phyloP scores from a whole-genome alignment of 179 eudicot species.

The Spinacia oleracea region DNA sequence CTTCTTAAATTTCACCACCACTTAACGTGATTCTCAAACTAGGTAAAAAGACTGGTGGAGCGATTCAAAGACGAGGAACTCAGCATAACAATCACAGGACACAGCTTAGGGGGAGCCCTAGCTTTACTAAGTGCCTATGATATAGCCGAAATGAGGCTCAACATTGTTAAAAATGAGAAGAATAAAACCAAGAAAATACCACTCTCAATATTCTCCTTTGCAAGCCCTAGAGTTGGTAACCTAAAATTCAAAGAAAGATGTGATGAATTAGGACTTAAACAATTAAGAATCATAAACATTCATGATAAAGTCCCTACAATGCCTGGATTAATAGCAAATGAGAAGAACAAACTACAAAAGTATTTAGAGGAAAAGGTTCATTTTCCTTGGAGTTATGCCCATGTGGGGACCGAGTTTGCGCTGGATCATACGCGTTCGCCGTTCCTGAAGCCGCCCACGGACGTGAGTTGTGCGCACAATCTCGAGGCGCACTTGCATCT shows the following conservation, averaged over 20 bases:
- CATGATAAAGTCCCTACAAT: constrained; percentile 66
- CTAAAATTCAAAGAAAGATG: constrained; percentile 70
- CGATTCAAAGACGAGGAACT: constrained; percentile 50
- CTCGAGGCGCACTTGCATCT: constrained; percentile 68
- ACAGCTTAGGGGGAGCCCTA: constrained; percentile 72
- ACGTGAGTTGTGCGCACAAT: constrained; percentile 56
- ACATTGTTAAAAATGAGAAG: constrained; percentile 24
- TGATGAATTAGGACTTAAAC: constrained; percentile 60
- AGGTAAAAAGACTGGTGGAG: constrained; percentile 49
- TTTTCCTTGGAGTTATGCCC: constrained; percentile 87
- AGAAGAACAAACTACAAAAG: constrained; percentile 55
- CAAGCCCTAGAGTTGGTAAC: constrained; percentile 78
- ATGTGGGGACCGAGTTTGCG: constrained; percentile 63
- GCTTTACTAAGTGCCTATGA: constrained; percentile 70
- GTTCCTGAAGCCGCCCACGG: constrained; percentile 41
- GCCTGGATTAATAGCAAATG: constrained; percentile 74
- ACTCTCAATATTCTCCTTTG: constrained; percentile 52
- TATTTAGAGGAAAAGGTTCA: constrained; percentile 54
- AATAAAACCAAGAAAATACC: constrained; percentile 37
- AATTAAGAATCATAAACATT: constrained; percentile 52
- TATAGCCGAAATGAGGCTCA: constrained; percentile 64
- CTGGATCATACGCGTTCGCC: constrained; percentile 61
- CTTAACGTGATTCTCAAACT: too few relatives aligned
- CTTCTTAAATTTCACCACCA: too few relatives aligned
- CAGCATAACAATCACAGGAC: constrained; percentile 77